phyloP scores from a whole-genome alignment of 768 basidiomycete species.

The Amanita brunnescens region DNA sequence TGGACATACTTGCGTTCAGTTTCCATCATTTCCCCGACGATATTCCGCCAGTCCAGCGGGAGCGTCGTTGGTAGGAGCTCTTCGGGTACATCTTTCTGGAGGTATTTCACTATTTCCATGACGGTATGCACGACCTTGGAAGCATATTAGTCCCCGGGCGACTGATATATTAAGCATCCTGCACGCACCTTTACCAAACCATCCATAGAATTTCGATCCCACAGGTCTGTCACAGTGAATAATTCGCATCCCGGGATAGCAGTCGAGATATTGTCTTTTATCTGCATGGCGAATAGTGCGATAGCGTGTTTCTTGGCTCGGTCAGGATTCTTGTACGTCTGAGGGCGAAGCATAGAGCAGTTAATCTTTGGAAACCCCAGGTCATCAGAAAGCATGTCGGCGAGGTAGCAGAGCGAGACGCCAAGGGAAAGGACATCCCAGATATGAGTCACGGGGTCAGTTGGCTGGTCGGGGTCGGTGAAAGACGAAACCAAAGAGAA shows the following conservation, averaged over 20 bases:
- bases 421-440: constrained; percentile 94
- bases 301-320: constrained; percentile 86
- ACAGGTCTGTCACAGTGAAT: constrained; percentile 89
- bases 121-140: constrained; percentile 83
- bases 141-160: constrained; percentile 9
- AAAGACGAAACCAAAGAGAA: constrained; percentile 48
- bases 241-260: constrained; percentile 64
- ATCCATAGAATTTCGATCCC: constrained; percentile 85
- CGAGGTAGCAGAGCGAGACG: constrained; percentile 90
- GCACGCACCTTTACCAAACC: constrained; percentile 86
- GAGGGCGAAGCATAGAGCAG: constrained; percentile 59
- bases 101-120: constrained; percentile 68
- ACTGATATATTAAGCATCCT: neutral
- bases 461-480: constrained; percentile 62
- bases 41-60: constrained; percentile 66
- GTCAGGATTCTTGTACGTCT: constrained; percentile 64
- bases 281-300: constrained; percentile 85
- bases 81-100: constrained; percentile 64
- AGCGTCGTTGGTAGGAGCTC: constrained; percentile 45
- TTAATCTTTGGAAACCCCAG: constrained; percentile 48
- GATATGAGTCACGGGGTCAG: constrained; percentile 89
- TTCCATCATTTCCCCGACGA: constrained; percentile 83
- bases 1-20: constrained; percentile 96
- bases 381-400: constrained; percentile 87
- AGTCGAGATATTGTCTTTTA: constrained; percentile 52